These are phyloP conservation scores for Saccharomycopsis oosterbeekiorum DNA, from an alignment of 805 yeast genomes.

Conservation along the genomic window DNA sequence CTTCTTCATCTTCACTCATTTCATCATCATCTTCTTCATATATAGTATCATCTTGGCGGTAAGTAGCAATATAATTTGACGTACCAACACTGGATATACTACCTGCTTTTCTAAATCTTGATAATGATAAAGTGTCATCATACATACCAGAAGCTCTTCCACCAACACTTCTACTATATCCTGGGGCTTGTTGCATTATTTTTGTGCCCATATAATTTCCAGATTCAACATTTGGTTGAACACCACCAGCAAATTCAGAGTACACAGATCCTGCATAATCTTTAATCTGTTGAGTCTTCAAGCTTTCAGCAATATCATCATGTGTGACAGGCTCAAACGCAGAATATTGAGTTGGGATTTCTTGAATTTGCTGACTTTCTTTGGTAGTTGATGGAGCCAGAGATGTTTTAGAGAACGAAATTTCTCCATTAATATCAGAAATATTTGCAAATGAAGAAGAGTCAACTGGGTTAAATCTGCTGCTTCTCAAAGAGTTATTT, in stretches of 20 bases:
- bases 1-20: slow-evolving; percentile 16
- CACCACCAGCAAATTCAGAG: slow-evolving; percentile 11
- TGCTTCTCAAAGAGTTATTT: slow-evolving; percentile 3
- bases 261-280: slow-evolving; percentile 10
- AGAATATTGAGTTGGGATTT: slow-evolving; percentile 4
- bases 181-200: not conserved
- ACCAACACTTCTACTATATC: not conserved
- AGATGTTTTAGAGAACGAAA: not conserved
- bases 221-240: not conserved
- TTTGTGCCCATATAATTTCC: not conserved
- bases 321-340: slow-evolving; percentile 19
- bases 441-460: slow-evolving; percentile 1
- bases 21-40: slow-evolving; percentile 18
- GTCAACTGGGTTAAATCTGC: slow-evolving; percentile 8
- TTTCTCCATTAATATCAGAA: slow-evolving; percentile 5
- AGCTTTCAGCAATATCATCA: slow-evolving; percentile 14
- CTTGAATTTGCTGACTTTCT: not conserved
- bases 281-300: not conserved
- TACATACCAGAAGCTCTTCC: slow-evolving; percentile 1
- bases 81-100: slow-evolving; percentile 17
- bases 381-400: not conserved
- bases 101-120: slow-evolving; percentile 6
- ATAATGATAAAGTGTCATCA: slow-evolving; percentile 3
- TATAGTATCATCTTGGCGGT: slow-evolving; percentile 18
- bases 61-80: slow-evolving; percentile 16